Evolutionary conservation across 768 basidiomycete species (phyloP).

Genomic region (Podaxis pistillaris): DNA sequence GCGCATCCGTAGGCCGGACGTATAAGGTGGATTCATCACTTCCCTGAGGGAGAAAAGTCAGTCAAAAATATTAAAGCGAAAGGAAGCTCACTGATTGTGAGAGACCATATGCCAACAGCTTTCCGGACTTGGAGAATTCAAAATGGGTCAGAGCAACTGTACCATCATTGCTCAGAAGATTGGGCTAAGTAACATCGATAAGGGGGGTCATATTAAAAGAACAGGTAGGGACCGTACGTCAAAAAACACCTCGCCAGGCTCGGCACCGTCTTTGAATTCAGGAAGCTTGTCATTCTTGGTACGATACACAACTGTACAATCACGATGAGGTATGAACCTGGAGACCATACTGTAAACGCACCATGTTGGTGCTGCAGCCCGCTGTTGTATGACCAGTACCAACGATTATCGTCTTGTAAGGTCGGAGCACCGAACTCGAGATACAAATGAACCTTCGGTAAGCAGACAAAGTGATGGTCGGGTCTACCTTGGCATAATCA

Average conservation of each 20-base stretch:
- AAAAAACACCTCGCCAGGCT: conserved; percentile 72
- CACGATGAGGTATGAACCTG: conserved; percentile 4
- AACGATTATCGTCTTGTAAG: conserved; percentile 62
- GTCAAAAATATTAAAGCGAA: conserved; percentile 2
- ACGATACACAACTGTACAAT: conserved; percentile 54
- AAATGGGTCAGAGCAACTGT: conserved; percentile 60
- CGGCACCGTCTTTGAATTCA: conserved; percentile 41
- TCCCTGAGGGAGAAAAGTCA: conserved; percentile 41
- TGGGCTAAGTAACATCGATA: conserved; percentile 46
- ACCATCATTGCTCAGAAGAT: conserved; percentile 69
- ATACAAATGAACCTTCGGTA: neutral
- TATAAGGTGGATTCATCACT: conserved; percentile 74
- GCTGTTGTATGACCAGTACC: conserved; percentile 83
- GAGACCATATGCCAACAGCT: conserved; percentile 76
- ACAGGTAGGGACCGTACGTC: conserved; percentile 45
- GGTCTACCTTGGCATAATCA: conserved; percentile 41
- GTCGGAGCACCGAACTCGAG: conserved; percentile 61
- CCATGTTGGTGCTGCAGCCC: conserved; percentile 70
- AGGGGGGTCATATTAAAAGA: conserved; percentile 10
- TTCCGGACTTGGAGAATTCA: conserved; percentile 64
- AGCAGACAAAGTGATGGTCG: neutral
- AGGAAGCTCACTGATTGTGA: conserved; percentile 56
- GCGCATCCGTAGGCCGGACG: conserved; percentile 59
- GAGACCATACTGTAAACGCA: conserved; percentile 15
- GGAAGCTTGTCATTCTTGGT: conserved; percentile 55